Evolutionary conservation across 176 grass and related monocot species (phyloP), one percentile per base, ranked within the genome.

Genomic region (Raddia distichophylla): DNA sequence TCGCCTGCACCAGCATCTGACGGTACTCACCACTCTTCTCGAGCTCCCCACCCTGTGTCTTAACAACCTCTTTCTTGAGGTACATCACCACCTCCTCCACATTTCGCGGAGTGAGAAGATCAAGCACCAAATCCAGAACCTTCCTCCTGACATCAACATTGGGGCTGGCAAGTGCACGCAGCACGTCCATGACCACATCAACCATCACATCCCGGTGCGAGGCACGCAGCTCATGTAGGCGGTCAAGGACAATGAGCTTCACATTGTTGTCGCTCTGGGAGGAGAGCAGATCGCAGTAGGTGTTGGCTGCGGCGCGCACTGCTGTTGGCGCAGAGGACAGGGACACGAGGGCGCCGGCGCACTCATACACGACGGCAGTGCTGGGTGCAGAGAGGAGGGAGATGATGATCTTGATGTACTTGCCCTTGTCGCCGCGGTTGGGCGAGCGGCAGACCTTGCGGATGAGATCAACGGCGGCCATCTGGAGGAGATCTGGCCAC

Each of bases 181-280:
- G 64, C 51, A 87, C 84, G 20, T 93, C 91, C 91, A 90, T 93
- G 8, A 90, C 91, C 11, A 90, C 76, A 73, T 87, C 84, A 54
- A 89, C 87, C 87, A 93, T 89, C 2, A 93, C 84, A 60, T 93
- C 91, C 6, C 91, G 81, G 35, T 93, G 91, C 2, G 80, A 73
- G 20, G 50, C 19, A 0, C 87, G 84, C 62, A 93, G 87, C 71
- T 87, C 91, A 15, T 84, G 78, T 4, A 93, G 88, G 22, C 91
- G 87, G 50, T 93, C 91, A 44, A 93, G 76, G 56, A 93, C 76
- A 50, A 93, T 90, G 16, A 93, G 87, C 80, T 89, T 89, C 48
- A 93, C 91, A 81, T 93, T 93, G 49, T 90, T 93, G 70, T 93
- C 91, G 2, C 91, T 93, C 82, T 93, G 91, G 3, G 84, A 93